Base-by-base conservation (phyloP, 1,139 yeast genomes). In the Zhuliangozyma parablackwelliae region DNA sequence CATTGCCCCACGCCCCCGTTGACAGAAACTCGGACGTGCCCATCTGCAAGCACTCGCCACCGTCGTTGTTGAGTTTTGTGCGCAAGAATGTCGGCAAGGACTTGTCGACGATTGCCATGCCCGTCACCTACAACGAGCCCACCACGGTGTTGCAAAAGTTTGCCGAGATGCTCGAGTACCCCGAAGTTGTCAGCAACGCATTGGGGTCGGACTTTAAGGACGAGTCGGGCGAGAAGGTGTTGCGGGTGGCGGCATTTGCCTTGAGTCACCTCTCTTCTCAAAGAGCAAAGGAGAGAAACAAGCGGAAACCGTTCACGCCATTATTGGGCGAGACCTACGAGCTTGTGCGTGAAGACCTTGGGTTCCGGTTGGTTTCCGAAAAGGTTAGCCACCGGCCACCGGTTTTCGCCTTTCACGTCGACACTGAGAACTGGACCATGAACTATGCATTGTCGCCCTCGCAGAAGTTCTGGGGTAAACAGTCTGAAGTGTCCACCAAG, bases 391-490 rank as follows among this genome's bases (percentile, higher is more conserved):
- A 89, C 52, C 74, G 85, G 37, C 96, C 97, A 2, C 87, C 83
- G 16, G 76, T 87, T 1, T 79, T 87, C 65, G 96, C 96, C 1
- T 69, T 82, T 29, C 82, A 78, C 53, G 88, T 80, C 6, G 96
- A 90, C 43, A 70, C 87, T 16, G 60, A 64, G 9, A 62, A 72
- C 25, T 92, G 98, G 97, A 76, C 77, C n/a, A 65, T 88, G 35
- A 72, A 75, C 32, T 87, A 80, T 55, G 74, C 85, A 10, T 80
- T 94, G 2, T 71, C 81, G 26, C 97, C 98, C 0, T 75, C 78
- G 25, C 97, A 90, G 51, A 89, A 88, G 57, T 88, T 87, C 51
- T 92, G 97, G 95, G 97, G 97, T 36, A 92, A 92, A 61, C 82
- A 89, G 30, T 79, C 88, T 10, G 97, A 92, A 57, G 68, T 92